Conservation (phyloP, 2,329 filamentous ascomycete genomes). For the Penicillium sp. region DNA sequence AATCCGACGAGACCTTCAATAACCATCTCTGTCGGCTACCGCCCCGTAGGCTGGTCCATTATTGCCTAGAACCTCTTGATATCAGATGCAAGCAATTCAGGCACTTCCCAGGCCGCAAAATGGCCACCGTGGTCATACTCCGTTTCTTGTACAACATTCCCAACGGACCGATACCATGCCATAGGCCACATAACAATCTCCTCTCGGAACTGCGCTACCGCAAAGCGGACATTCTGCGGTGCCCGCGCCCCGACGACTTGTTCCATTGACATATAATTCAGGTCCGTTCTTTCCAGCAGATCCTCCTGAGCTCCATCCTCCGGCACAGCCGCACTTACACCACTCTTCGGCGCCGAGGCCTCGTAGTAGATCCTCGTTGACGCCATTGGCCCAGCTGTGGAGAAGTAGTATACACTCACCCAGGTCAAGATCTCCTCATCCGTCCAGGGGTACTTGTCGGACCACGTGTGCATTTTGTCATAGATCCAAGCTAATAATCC, state of each 20-base stretch:
- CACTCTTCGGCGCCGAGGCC: slow-evolving; percentile 35
- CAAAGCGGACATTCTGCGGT: slow-evolving; percentile 48
- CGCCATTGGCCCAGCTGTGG: slow-evolving; percentile 65
- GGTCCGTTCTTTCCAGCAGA: background rate
- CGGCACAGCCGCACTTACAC: background rate
- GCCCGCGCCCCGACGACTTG: slow-evolving; percentile 43
- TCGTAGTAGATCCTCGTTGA: slow-evolving; percentile 72
- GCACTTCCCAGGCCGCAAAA: slow-evolving; percentile 54
- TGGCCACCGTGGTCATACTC: slow-evolving; percentile 49
- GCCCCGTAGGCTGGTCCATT: slow-evolving; percentile 36
- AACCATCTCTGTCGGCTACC: slow-evolving; percentile 36
- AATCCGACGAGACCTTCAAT: slow-evolving; percentile 13
- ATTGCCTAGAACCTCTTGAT: slow-evolving; percentile 49
- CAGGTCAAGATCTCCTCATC: slow-evolving; percentile 74
- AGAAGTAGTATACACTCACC: slow-evolving; percentile 72
- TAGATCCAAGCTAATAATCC: slow-evolving; percentile 74
- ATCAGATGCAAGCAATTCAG: slow-evolving; percentile 47
- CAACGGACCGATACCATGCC: slow-evolving; percentile 51
- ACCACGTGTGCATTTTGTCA: slow-evolving; percentile 77
- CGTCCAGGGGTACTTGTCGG: slow-evolving; percentile 68
- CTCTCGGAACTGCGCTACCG: slow-evolving; percentile 50
- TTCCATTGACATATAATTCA: slow-evolving; percentile 13
- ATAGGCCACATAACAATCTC: slow-evolving; percentile 52
- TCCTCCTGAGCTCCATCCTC: slow-evolving; percentile 1
- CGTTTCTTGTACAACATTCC: slow-evolving; percentile 50